These are phyloP conservation scores for Pyrus bretschneideri DNA, from an alignment of 306 rosid species.

Conservation along the genomic window DNA sequence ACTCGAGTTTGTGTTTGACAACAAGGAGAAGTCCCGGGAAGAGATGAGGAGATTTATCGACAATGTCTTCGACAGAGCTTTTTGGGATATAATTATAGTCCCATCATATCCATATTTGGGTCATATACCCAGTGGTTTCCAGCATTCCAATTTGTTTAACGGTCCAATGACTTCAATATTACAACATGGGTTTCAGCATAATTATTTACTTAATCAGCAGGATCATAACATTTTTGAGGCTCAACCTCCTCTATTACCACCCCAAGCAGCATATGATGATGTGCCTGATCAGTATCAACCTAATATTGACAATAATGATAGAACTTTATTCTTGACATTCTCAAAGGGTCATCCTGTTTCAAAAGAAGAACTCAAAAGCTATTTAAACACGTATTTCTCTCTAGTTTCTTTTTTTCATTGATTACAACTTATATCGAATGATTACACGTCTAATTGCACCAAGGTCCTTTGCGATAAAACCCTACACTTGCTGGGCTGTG, in stretches of 20 bases:
- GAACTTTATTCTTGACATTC: constrained; percentile 6
- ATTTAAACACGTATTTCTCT: background rate
- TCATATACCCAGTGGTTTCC: background rate
- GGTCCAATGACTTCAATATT: background rate
- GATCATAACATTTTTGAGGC: background rate
- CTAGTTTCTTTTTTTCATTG: background rate
- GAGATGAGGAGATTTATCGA: background rate
- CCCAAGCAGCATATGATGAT: background rate
- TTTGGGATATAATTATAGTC: background rate
- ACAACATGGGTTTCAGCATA: background rate
- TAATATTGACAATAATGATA: background rate
- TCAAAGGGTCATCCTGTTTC: background rate
- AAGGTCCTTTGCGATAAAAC: background rate
- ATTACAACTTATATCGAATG: background rate
- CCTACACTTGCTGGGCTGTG: background rate
- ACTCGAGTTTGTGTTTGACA: background rate
- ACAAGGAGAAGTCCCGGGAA: background rate
- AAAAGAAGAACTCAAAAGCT: background rate
- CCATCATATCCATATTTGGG: background rate
- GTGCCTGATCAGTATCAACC: background rate
- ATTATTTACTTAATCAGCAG: background rate
- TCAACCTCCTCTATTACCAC: background rate
- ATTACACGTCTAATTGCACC: background rate
- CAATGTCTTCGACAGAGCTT: constrained; percentile 2
- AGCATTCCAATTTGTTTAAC: background rate